phyloP scores from a whole-genome alignment of 2,329 filamentous ascomycete genomes.

The Penicillium corylophilum region DNA sequence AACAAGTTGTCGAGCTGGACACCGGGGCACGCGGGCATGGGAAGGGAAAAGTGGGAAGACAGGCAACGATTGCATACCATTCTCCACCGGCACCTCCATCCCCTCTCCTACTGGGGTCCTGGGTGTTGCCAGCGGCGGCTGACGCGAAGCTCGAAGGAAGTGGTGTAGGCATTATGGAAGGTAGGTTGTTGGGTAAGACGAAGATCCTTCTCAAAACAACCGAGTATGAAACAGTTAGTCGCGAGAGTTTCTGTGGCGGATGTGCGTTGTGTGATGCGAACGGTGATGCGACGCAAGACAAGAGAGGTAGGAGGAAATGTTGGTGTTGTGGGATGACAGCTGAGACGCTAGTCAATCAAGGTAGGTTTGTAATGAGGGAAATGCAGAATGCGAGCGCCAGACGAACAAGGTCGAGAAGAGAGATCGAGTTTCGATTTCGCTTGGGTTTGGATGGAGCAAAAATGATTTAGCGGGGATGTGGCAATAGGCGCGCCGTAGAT shows the following conservation, averaged over 20 bases:
- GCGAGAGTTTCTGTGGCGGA: slow-evolving; percentile 26
- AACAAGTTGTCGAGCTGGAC: not conserved
- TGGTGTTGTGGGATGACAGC: slow-evolving; percentile 7
- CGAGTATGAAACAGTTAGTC: slow-evolving; percentile 19
- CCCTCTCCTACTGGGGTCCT: slow-evolving; percentile 59
- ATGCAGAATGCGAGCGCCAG: slow-evolving; percentile 31
- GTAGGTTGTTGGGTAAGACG: slow-evolving; percentile 22
- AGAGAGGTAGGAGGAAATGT: slow-evolving; percentile 13
- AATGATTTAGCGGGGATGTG: slow-evolving; percentile 33
- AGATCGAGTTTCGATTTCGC: slow-evolving; percentile 31
- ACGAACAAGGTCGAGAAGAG: slow-evolving; percentile 33
- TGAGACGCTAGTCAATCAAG: slow-evolving; percentile 16
- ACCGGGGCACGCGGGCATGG: not conserved
- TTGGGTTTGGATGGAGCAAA: slow-evolving; percentile 29
- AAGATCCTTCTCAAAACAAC: slow-evolving; percentile 26
- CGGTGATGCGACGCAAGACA: slow-evolving; percentile 25
- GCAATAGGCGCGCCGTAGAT: slow-evolving; percentile 22
- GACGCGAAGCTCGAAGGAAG: slow-evolving; percentile 82
- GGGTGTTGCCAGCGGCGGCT: slow-evolving; percentile 73
- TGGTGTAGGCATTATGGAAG: slow-evolving; percentile 64
- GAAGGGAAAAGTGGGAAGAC: not conserved
- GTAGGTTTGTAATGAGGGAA: slow-evolving; percentile 15
- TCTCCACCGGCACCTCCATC: slow-evolving; percentile 64
- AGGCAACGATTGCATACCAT: slow-evolving; percentile 57
- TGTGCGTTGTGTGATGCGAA: slow-evolving; percentile 25